Percentiles rank a stretch among this genome's conserved stretches.
Conservation (phyloP, 2,329 filamentous ascomycete species). For the Teratosphaeria viscida region DNA sequence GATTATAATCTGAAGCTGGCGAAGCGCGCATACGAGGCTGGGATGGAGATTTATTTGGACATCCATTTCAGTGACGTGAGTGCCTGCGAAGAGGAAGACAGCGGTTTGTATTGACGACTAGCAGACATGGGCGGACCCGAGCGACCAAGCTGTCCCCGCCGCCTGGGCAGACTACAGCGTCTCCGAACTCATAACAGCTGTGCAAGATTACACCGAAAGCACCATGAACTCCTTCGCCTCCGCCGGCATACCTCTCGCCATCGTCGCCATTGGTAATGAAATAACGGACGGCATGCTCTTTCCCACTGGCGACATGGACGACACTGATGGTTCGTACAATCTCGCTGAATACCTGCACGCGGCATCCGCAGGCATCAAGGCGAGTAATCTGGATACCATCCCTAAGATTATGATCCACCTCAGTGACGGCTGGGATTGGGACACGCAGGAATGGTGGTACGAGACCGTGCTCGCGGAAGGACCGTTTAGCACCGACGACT, state of each 20-base stretch:
- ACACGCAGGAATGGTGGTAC: slow-evolving; percentile 23
- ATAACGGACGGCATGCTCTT: slow-evolving; percentile 27
- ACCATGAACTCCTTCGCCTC: slow-evolving; percentile 31
- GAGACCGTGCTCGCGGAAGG: slow-evolving; percentile 18
- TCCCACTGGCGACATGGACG: slow-evolving; percentile 23
- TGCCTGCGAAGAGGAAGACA: background rate
- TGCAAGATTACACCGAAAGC: slow-evolving; percentile 23
- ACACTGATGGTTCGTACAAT: slow-evolving; percentile 19
- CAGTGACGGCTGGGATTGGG: slow-evolving; percentile 24
- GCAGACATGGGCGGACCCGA: slow-evolving; percentile 26
- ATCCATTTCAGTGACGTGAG: slow-evolving; percentile 21
- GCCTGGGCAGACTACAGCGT: slow-evolving; percentile 24
- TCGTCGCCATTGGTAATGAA: slow-evolving; percentile 32
- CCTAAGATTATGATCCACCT: slow-evolving; percentile 24
- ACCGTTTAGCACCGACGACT: slow-evolving; percentile 13
- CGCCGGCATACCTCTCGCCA: slow-evolving; percentile 27
- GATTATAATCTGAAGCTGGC: slow-evolving; percentile 27
- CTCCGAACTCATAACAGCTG: slow-evolving; percentile 19
- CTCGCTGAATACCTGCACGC: slow-evolving; percentile 24
- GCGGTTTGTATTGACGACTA: background rate
- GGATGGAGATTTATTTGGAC: slow-evolving; percentile 26
- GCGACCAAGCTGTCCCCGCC: slow-evolving; percentile 21
- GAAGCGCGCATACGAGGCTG: slow-evolving; percentile 21
- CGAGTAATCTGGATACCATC: slow-evolving; percentile 12
- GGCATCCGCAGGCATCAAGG: slow-evolving; percentile 20